These are phyloP conservation scores for Tricholoma terreum DNA, from an alignment of 768 basidiomycete genomes.

Conservation along the genomic window DNA sequence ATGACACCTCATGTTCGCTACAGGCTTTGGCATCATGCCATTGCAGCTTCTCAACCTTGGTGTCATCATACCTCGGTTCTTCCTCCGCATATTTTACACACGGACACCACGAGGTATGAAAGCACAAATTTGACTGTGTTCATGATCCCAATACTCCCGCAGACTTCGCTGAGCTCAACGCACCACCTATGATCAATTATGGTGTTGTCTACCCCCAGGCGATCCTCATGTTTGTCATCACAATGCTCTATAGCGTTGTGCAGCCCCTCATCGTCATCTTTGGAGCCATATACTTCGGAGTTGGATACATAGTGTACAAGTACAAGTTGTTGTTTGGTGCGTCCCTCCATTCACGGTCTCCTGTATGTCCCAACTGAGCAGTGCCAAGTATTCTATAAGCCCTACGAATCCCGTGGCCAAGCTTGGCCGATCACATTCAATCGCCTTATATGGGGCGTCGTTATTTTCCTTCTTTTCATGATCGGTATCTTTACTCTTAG, in stretches of 20 bases:
- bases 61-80: constrained; percentile 74
- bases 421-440: constrained; percentile 97
- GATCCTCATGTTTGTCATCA: constrained; percentile 93
- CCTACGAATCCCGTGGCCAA: constrained; percentile 95
- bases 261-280: constrained; percentile 95
- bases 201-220: constrained; percentile 97
- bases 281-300: constrained; percentile 94
- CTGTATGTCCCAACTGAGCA: not conserved
- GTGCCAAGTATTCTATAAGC: constrained; percentile 88
- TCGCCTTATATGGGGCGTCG: constrained; percentile 86
- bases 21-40: constrained; percentile 92
- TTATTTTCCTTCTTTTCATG: constrained; percentile 97
- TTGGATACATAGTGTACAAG: constrained; percentile 96
- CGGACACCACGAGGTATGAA: constrained; percentile 82
- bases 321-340: constrained; percentile 93
- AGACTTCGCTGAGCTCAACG: constrained; percentile 97
- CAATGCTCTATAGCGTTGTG: constrained; percentile 91
- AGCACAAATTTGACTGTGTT: not conserved
- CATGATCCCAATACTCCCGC: constrained; percentile 3
- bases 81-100: constrained; percentile 75
- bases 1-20: not conserved
- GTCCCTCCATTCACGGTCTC: constrained; percentile 24
- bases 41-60: constrained; percentile 92
- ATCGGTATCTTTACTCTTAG: constrained; percentile 82
- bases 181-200: constrained; percentile 97